Base-by-base conservation (phyloP, 2,329 filamentous ascomycete species). In the Xylariaceae sp. region DNA sequence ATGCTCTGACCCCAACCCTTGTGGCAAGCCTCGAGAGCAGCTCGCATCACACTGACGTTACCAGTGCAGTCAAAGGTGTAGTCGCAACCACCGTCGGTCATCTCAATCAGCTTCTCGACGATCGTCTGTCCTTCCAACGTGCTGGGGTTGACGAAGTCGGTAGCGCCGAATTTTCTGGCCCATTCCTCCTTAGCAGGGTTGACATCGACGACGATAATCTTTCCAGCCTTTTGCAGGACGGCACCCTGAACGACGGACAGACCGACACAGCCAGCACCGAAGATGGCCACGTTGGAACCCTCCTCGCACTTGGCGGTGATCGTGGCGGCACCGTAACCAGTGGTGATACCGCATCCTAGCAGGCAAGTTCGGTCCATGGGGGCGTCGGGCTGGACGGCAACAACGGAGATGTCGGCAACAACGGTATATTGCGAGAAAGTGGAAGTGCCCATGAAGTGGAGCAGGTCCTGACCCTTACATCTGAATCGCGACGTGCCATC, bases 31-130 rank as follows among this genome's bases (percentile, higher is more conserved):
- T 99, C 93, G 62, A 99, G 86, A 47, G 94, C 94, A 56, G 90
- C 89, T 64, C 94, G 85, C 94, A 73, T 99, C 58, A 99, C 94
- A 68, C 87, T 85, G 56, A 97, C 92, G 72, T 97, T 97, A 61
- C 94, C 94, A 5, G 94, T 99, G 83, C 94, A 97, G 80, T 99
- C 94, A 74, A 99, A 99, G 53, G 94, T 99, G 81, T 97, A 97
- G 80, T 99, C 94, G 74, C 92, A 96, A 55, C 94, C 94, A 66
- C 94, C 94, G 71, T 97, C 94, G 1, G 94, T 99, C 88, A 97
- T 92, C 78, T 97, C 93, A 68, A 97, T 86, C 65, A 99, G 83
- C 80, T 93, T 88, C 72, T 96, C 91, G 70, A 95, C 90, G 68
- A 97, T 89, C 61, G 84, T 90, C 82, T 93, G 88, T 64, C 82